phyloP scores from a whole-genome alignment of 2,329 filamentous ascomycete genomes.

The Aspergillus sp. region DNA sequence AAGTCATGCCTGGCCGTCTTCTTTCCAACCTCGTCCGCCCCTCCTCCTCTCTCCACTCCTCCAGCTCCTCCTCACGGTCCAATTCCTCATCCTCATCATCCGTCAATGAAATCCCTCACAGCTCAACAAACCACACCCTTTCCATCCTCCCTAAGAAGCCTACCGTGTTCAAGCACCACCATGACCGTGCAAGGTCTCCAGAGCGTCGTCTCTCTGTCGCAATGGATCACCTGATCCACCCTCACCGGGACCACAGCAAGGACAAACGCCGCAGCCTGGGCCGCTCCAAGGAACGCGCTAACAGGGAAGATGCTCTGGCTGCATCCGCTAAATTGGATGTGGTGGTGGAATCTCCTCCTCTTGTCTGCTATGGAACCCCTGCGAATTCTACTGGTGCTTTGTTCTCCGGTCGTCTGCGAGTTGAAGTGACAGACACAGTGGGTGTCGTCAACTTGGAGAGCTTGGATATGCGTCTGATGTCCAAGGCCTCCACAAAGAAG shows the following conservation, averaged over 20 bases:
- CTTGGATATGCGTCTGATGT: constrained; percentile 65
- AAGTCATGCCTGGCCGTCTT: constrained; percentile 34
- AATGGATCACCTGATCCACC: constrained; percentile 40
- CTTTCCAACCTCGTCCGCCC: constrained; percentile 35
- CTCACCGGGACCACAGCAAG: constrained; percentile 34
- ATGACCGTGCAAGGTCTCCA: constrained; percentile 28
- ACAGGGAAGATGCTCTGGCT: constrained; percentile 22
- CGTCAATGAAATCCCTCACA: constrained; percentile 28
- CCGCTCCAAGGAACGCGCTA: constrained; percentile 32
- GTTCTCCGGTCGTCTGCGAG: constrained; percentile 72
- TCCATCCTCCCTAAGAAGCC: constrained; percentile 19
- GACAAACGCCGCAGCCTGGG: constrained; percentile 36
- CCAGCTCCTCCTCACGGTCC: constrained; percentile 23
- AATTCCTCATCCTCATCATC: constrained; percentile 32
- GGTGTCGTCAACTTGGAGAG: constrained; percentile 58
- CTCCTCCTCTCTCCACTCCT: constrained; percentile 24
- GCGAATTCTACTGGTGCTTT: constrained; percentile 74
- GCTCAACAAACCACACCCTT: not conserved
- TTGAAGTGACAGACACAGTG: constrained; percentile 61
- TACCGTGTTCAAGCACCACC: constrained; percentile 10
- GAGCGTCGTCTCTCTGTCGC: constrained; percentile 37
- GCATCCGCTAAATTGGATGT: constrained; percentile 50
- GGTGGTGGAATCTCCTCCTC: constrained; percentile 75
- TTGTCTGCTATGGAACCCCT: constrained; percentile 72
- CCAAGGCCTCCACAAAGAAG: constrained; percentile 69